Evolutionary conservation across 495 filamentous ascomycete genomes (phyloP).

Genomic region (Aspergillus affinis): DNA sequence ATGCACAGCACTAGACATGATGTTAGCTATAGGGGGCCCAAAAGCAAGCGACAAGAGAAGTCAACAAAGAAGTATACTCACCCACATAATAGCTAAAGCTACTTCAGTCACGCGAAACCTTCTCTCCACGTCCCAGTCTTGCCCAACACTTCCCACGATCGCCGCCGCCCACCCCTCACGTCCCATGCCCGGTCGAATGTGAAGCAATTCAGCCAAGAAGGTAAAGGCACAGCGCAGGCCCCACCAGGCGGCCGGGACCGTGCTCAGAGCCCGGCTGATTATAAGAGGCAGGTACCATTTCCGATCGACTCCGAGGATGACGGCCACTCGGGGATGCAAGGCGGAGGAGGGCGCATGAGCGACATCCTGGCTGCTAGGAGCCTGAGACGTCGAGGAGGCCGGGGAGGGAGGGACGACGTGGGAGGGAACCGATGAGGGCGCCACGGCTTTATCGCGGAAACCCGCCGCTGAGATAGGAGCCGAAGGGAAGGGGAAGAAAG

Average conservation of each 20-base stretch:
- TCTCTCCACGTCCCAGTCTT: constrained; percentile 54
- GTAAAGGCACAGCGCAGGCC: constrained; percentile 60
- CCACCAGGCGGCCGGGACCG: constrained; percentile 60
- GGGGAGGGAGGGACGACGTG: constrained; percentile 38
- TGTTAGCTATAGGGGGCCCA: not conserved
- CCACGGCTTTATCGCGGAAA: constrained; percentile 34
- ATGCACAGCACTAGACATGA: constrained; percentile 67
- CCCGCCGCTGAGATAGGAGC: constrained; percentile 14
- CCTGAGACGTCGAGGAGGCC: constrained; percentile 34
- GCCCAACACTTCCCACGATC: constrained; percentile 45
- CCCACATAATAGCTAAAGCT: constrained; percentile 79
- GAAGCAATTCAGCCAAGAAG: constrained; percentile 56
- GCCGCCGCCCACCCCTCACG: constrained; percentile 46
- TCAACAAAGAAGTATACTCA: constrained; percentile 40
- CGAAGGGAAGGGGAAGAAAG: constrained; percentile 7
- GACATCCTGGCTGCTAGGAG: constrained; percentile 36
- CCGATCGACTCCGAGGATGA: constrained; percentile 61
- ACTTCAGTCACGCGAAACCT: constrained; percentile 72
- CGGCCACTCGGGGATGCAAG: constrained; percentile 63
- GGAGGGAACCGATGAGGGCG: constrained; percentile 22
- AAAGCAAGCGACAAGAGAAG: too few relatives aligned
- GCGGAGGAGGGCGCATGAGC: constrained; percentile 32
- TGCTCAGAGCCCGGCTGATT: constrained; percentile 60
- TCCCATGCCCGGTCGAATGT: constrained; percentile 47
- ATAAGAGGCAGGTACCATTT: constrained; percentile 64